phyloP scores from a whole-genome alignment of 2,329 filamentous ascomycete genomes.

The Pseudopyricularia cyperi region DNA sequence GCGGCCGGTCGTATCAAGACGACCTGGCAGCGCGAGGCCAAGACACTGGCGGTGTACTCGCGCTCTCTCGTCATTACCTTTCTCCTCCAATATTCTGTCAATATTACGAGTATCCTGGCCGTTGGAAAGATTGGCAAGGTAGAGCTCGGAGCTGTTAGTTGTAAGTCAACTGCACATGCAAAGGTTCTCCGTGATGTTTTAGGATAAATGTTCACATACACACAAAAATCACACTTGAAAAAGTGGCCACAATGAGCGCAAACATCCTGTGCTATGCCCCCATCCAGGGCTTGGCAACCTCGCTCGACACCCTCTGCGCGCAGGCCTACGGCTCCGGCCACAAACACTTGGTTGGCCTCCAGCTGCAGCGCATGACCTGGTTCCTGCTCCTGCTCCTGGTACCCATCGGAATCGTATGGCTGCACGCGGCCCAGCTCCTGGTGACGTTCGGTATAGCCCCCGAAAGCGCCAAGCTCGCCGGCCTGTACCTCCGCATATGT shows the following conservation, averaged over 20 bases:
- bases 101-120: slow-evolving; percentile 68
- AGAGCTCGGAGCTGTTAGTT: slow-evolving; percentile 52
- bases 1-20: slow-evolving; percentile 70
- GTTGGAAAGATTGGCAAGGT: slow-evolving; percentile 63
- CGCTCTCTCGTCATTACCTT: slow-evolving; percentile 62
- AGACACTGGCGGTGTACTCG: slow-evolving; percentile 63
- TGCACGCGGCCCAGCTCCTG: slow-evolving; percentile 53
- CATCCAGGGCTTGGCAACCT: slow-evolving; percentile 77
- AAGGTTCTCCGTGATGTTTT: neutral
- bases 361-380: slow-evolving; percentile 68
- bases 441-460: slow-evolving; percentile 43
- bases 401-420: slow-evolving; percentile 59
- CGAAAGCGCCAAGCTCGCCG: slow-evolving; percentile 60
- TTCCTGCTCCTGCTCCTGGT: slow-evolving; percentile 56
- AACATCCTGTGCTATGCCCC: slow-evolving; percentile 68
- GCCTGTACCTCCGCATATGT: slow-evolving; percentile 58
- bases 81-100: slow-evolving; percentile 70
- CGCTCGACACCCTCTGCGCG: slow-evolving; percentile 81
- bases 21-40: slow-evolving; percentile 81
- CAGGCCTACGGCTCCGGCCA: slow-evolving; percentile 90
- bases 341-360: slow-evolving; percentile 75
- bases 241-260: slow-evolving; percentile 62
- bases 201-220: neutral
- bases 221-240: too few species aligned
- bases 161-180: slow-evolving; percentile 13